These are phyloP conservation scores for Fusarium bactridioides DNA, from an alignment of 2,329 filamentous ascomycete species.

Conservation along the genomic window DNA sequence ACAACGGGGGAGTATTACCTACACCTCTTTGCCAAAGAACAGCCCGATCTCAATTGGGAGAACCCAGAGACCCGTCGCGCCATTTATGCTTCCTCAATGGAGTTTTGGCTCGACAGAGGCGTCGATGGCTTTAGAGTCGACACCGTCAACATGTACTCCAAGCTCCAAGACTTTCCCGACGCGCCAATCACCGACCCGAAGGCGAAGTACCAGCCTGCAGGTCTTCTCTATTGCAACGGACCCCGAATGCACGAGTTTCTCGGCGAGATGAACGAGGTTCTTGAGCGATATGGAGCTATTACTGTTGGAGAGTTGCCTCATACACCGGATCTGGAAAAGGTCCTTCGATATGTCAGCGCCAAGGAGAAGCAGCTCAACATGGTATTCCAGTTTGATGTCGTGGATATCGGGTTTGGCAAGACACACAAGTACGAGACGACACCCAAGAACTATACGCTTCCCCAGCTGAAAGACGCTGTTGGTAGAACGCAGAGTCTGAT, in stretches of 20 bases:
- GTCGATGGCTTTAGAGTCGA: slow-evolving; percentile 80
- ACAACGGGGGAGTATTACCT: slow-evolving; percentile 79
- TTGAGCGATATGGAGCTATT: slow-evolving; percentile 69
- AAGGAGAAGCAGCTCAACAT: slow-evolving; percentile 69
- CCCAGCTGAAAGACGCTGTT: slow-evolving; percentile 58
- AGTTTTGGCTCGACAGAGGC: slow-evolving; percentile 80
- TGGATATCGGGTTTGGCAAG: slow-evolving; percentile 65
- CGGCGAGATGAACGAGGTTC: slow-evolving; percentile 68
- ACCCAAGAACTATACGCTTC: slow-evolving; percentile 53
- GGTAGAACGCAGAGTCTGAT: slow-evolving; percentile 61
- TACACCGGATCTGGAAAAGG: slow-evolving; percentile 64
- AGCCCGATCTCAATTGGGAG: slow-evolving; percentile 90
- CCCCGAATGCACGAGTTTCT: slow-evolving; percentile 75
- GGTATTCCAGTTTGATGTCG: slow-evolving; percentile 74
- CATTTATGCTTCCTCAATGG: slow-evolving; percentile 75
- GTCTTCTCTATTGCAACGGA: slow-evolving; percentile 70
- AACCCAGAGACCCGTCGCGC: slow-evolving; percentile 71
- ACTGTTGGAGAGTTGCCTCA: slow-evolving; percentile 75
- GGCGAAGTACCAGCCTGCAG: slow-evolving; percentile 60
- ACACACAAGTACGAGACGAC: slow-evolving; percentile 62
- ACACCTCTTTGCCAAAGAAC: slow-evolving; percentile 76
- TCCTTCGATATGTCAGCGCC: slow-evolving; percentile 67
- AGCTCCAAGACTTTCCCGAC: slow-evolving; percentile 65
- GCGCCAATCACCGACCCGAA: slow-evolving; percentile 61
- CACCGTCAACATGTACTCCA: slow-evolving; percentile 77